Conservation (phyloP, 768 basidiomycete species). For the Collybia mongolica region DNA sequence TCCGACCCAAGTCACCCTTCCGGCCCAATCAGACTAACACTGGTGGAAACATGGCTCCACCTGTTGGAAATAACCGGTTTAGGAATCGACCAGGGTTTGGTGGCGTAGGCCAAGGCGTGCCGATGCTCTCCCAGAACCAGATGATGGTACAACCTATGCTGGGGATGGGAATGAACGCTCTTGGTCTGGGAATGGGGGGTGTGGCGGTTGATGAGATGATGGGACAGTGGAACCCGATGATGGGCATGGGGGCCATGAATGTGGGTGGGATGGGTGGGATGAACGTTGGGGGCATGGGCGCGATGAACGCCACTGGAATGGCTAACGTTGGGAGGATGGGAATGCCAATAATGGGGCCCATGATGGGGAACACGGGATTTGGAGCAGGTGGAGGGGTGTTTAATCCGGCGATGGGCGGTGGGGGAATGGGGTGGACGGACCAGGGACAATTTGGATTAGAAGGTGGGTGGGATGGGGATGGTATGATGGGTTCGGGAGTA, state of each 20-base stretch:
- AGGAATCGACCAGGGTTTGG: slow-evolving; percentile 21
- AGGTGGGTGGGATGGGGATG: slow-evolving; percentile 28
- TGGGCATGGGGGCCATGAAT: slow-evolving; percentile 28
- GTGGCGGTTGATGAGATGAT: slow-evolving; percentile 32
- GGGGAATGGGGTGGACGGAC: slow-evolving; percentile 32
- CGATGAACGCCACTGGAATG: slow-evolving; percentile 29
- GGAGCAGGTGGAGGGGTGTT: slow-evolving; percentile 23
- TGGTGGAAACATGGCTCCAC: slow-evolving; percentile 13
- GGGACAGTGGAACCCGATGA: slow-evolving; percentile 33
- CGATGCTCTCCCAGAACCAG: slow-evolving; percentile 24
- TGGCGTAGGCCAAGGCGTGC: slow-evolving; percentile 19
- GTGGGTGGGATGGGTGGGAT: slow-evolving; percentile 25
- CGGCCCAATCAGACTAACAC: slow-evolving; percentile 30
- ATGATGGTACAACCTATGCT: slow-evolving; percentile 33
- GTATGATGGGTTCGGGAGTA: slow-evolving; percentile 36
- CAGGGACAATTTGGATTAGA: slow-evolving; percentile 30
- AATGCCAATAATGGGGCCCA: slow-evolving; percentile 24
- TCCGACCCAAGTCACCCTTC: slow-evolving; percentile 85
- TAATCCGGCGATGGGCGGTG: slow-evolving; percentile 32
- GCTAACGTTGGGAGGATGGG: slow-evolving; percentile 22
- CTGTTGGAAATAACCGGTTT: slow-evolving; percentile 15
- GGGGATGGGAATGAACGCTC: slow-evolving; percentile 25
- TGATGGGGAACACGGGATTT: slow-evolving; percentile 22
- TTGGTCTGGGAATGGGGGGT: slow-evolving; percentile 23
- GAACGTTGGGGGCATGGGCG: slow-evolving; percentile 2